Percentiles rank a stretch among this genome's conserved stretches.
Evolutionary conservation across 148 eudicot species (phyloP).

Genomic region (Persicaria maculosa): DNA sequence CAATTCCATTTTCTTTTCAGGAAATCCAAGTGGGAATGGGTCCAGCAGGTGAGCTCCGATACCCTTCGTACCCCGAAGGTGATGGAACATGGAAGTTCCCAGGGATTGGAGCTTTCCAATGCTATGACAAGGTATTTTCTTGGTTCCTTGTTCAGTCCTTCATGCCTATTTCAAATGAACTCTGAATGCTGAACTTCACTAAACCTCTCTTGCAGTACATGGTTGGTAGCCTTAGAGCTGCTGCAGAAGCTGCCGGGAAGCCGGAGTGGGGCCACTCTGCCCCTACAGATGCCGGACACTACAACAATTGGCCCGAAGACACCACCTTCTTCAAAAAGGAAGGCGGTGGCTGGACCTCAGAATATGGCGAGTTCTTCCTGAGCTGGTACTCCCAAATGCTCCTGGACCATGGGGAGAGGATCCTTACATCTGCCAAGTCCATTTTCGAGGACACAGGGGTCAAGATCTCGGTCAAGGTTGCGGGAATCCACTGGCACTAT

Average conservation of each 20-base stretch:
- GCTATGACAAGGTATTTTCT: constrained; percentile 73
- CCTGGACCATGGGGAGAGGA: constrained; percentile 67
- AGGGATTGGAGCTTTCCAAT: constrained; percentile 95
- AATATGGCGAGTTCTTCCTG: constrained; percentile 90
- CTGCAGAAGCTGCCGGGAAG: constrained; percentile 78
- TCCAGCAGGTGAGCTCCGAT: constrained; percentile 97
- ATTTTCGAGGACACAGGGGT: constrained; percentile 40
- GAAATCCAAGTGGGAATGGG: constrained; percentile 99
- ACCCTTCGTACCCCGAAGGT: constrained; percentile 92
- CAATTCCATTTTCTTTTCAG: constrained; percentile 19
- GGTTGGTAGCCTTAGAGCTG: constrained; percentile 71
- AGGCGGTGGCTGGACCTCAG: constrained; percentile 66
- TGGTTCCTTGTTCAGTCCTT: not conserved
- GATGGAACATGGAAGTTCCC: constrained; percentile 94
- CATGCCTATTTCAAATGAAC: not conserved
- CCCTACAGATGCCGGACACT: constrained; percentile 87
- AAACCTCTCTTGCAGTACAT: constrained; percentile 51
- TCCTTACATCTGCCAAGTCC: constrained; percentile 46
- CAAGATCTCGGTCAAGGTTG: constrained; percentile 81
- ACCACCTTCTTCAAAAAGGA: constrained; percentile 78
- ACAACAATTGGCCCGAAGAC: constrained; percentile 98
- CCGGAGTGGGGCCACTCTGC: constrained; percentile 93
- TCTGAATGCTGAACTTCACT: not conserved
- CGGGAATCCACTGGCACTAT: constrained; percentile 97
- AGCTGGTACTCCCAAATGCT: constrained; percentile 90